These are phyloP conservation scores for Hysterangium stoloniferum DNA, from an alignment of 768 basidiomycete species.

Conservation along the genomic window DNA sequence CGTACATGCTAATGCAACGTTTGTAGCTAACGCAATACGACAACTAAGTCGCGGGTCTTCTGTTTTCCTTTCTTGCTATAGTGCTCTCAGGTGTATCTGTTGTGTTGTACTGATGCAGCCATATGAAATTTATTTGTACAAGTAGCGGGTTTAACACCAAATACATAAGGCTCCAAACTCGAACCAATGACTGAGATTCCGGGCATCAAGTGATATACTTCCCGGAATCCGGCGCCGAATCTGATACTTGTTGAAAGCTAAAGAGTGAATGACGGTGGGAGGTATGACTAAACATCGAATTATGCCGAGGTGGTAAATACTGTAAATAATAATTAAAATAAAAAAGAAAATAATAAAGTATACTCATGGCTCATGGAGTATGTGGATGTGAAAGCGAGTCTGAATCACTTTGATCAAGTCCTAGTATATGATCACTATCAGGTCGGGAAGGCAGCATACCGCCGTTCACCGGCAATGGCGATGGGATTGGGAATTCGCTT, in stretches of 20 bases:
- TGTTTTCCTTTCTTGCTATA: background rate
- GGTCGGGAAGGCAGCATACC: background rate
- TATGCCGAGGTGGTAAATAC: no score
- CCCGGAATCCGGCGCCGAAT: no score
- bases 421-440: background rate
- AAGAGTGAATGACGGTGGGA: background rate
- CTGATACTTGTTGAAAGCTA: background rate
- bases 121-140: background rate
- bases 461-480: background rate
- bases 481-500: constrained; percentile 7
- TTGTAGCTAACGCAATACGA: constrained; percentile 54
- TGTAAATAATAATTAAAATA: background rate
- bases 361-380: background rate
- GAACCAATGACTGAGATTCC: no score
- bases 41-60: constrained; percentile 28
- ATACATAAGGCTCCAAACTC: no score
- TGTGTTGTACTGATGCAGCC: background rate
- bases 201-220: no score
- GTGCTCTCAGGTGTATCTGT: background rate
- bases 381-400: background rate
- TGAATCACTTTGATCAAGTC: background rate
- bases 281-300: no score
- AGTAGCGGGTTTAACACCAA: no score
- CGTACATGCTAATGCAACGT: background rate
- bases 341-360: background rate